Evolutionary conservation across 495 filamentous ascomycete species (phyloP), one percentile per base, ranked within the genome.

Genomic region (Aspergillus ellipticus): DNA sequence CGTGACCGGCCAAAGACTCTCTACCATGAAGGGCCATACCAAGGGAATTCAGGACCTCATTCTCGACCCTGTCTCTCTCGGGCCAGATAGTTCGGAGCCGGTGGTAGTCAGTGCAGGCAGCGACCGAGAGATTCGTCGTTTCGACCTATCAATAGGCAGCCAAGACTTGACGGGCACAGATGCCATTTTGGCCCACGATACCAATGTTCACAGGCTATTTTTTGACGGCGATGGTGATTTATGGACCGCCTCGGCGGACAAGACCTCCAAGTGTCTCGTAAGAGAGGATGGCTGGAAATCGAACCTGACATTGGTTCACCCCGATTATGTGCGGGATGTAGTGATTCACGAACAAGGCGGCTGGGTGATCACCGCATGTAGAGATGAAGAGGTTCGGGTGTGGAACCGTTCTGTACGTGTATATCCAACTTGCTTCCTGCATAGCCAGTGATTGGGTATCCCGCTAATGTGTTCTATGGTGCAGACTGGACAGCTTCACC

Each of bases 241-340:
- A 24, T 97, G 89, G 89, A 96, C 92, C 11, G 87, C 92, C 2
- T 92, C 88, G 28, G 89, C 90, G 11, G 94, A 98, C 65, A 91
- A 87, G 37, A 89, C 85, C 0, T 83, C 84, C 2, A 90, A 90
- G 62, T 89, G 87, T 63, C 76, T 96, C 15, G 79, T 84, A 8
- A 75, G 89, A 48, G 69, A 78, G 8, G 80, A 80, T 49, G 78
- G 75, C 0, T 94, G 87, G 79, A 79, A 82, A 51, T 76, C 80
- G 6, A 91, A 91, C 54, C 84, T 89, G 48, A 82, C 74, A 2
- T 77, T 96, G 48, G 66, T 75, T 26, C 93, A 97, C 68, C 90
- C 90, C 0, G 94, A 93, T 63, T 96, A 92, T 63, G 92, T 97
- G 15, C 80, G 90, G 47, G 90, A 91, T 53, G 82, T 97, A 49